phyloP scores from a whole-genome alignment of 2,329 filamentous ascomycete genomes.

The Beauveria medogensis region DNA sequence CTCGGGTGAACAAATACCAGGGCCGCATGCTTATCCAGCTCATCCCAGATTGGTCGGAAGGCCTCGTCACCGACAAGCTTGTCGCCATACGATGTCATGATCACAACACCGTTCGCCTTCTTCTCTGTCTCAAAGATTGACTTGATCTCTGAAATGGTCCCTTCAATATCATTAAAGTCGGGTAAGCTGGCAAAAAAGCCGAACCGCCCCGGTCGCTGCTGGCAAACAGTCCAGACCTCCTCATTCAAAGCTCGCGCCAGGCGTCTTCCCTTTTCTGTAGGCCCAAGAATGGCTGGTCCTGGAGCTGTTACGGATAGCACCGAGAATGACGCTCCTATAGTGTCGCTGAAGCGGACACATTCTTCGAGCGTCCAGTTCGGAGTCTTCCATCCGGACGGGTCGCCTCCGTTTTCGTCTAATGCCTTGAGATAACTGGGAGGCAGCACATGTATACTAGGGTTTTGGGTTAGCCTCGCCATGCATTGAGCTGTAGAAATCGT shows the following conservation, averaged over 20 bases:
- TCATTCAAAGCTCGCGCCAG: not conserved
- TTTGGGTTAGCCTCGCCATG: not conserved
- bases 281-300: not conserved
- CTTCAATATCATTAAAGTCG: conserved; percentile 26
- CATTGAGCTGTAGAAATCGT: not conserved
- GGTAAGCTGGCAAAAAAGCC: not conserved
- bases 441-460: not conserved
- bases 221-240: not conserved
- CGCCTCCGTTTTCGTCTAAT: not conserved
- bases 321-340: not conserved
- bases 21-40: not conserved
- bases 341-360: not conserved
- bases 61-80: not conserved
- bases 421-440: not conserved
- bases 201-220: not conserved
- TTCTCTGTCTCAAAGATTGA: not conserved
- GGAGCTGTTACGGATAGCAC: not conserved
- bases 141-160: not conserved
- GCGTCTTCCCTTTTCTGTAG: not conserved
- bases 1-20: not conserved
- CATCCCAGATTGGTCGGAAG: not conserved
- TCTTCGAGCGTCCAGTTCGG: not conserved
- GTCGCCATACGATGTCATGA: conserved; percentile 4
- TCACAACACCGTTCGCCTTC: not conserved
- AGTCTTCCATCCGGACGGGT: not conserved